Percentiles rank a stretch among this genome's conserved stretches.
Evolutionary conservation across 345 rosid species (phyloP).

Genomic region (Eucalyptus tenuipes): DNA sequence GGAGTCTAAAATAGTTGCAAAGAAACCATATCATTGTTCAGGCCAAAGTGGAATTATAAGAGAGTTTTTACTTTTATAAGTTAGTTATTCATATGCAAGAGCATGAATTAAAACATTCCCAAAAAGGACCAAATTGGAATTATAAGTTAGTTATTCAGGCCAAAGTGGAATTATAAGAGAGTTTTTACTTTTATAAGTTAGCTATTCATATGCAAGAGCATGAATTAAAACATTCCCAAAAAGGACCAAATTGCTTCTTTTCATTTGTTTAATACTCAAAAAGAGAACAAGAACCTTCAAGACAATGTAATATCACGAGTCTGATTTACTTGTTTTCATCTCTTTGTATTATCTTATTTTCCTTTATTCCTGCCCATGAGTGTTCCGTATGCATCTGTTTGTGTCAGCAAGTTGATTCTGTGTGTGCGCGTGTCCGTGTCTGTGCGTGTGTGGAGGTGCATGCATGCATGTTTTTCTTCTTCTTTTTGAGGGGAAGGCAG

Average conservation of each 20-base stretch:
- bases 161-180: neutral
- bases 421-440: neutral
- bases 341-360: neutral
- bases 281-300: neutral
- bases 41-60: neutral
- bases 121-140: neutral
- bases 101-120: neutral
- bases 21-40: neutral
- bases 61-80: neutral
- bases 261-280: neutral
- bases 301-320: neutral
- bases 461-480: neutral
- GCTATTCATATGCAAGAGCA: neutral
- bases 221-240: neutral
- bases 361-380: neutral
- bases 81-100: neutral
- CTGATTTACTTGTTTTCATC: neutral
- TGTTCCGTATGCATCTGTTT: neutral
- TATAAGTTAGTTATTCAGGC: neutral
- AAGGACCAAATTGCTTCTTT: neutral
- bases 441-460: neutral
- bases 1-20: constrained; percentile 37
- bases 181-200: neutral
- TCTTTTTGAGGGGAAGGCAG: neutral
- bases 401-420: neutral